These are phyloP conservation scores for Penicillium sp. DNA, from an alignment of 2,329 filamentous ascomycete species.

Conservation along the genomic window DNA sequence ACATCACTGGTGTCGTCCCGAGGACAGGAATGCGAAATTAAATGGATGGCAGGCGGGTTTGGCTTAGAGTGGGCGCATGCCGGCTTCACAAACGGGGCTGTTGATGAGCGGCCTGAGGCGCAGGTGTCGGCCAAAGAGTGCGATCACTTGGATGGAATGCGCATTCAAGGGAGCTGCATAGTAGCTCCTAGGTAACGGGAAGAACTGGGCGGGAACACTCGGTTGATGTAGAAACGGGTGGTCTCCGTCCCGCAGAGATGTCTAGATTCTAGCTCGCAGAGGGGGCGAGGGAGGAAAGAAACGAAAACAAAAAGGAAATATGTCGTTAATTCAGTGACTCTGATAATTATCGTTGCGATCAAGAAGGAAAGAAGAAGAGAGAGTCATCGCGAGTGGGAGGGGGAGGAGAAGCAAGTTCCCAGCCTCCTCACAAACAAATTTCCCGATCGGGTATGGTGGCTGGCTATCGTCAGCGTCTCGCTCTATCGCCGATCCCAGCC, in stretches of 20 bases:
- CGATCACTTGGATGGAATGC: constrained; percentile 26
- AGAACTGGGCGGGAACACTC: constrained; percentile 23
- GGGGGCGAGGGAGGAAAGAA: constrained; percentile 4
- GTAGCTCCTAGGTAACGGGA: constrained; percentile 27
- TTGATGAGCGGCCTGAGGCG: constrained; percentile 20
- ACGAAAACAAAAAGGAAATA: not conserved
- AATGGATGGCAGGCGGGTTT: constrained; percentile 31
- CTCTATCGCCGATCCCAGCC: constrained; percentile 31
- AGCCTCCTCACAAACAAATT: constrained; percentile 42
- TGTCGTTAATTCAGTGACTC: not conserved
- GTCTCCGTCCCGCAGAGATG: constrained; percentile 21
- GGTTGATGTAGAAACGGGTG: constrained; percentile 34
- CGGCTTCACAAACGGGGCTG: constrained; percentile 39
- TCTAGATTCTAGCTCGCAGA: constrained; percentile 4
- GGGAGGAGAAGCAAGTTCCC: constrained; percentile 18
- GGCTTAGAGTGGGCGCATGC: constrained; percentile 45
- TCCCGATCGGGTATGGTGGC: constrained; percentile 41
- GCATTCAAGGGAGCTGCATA: constrained; percentile 31
- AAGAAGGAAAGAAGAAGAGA: constrained; percentile 14
- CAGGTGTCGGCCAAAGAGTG: constrained; percentile 3
- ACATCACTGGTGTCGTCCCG: constrained; percentile 43
- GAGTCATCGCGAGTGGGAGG: constrained; percentile 15
- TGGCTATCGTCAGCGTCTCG: constrained; percentile 32
- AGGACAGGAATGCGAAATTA: constrained; percentile 35
- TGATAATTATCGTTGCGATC: not conserved